phyloP scores from a whole-genome alignment of 2,329 filamentous ascomycete genomes.

The Nakataea oryzae region DNA sequence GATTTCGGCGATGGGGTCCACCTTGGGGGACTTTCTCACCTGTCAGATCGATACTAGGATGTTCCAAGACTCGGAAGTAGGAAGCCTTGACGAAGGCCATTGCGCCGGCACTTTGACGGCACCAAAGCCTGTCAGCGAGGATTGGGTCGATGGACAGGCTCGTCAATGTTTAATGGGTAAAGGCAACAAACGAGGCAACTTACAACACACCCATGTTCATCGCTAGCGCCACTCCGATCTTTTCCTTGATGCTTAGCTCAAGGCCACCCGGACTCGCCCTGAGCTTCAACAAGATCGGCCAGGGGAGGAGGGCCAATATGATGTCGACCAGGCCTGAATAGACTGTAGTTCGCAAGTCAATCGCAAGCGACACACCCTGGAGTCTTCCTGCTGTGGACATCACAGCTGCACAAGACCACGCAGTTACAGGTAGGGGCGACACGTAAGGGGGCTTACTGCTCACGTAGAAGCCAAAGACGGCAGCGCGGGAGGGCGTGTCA shows the following conservation, averaged over 20 bases:
- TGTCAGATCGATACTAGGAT: neutral
- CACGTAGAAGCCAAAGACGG: neutral
- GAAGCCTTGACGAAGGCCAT: slow-evolving; percentile 12
- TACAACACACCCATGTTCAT: slow-evolving; percentile 19
- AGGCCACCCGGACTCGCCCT: slow-evolving; percentile 12
- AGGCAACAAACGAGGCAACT: neutral
- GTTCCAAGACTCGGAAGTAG: neutral
- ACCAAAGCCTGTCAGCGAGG: neutral
- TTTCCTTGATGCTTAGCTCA: slow-evolving; percentile 24
- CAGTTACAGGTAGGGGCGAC: neutral
- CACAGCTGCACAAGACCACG: too few relatives aligned
- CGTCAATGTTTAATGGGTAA: neutral
- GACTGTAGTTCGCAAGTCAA: slow-evolving; percentile 1
- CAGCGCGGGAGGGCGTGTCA: neutral
- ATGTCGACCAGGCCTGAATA: slow-evolving; percentile 23
- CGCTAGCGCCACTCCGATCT: slow-evolving; percentile 21
- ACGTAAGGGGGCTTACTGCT: neutral
- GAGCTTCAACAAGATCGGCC: slow-evolving; percentile 18
- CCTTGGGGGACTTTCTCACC: neutral
- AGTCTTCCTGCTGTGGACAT: too few relatives aligned
- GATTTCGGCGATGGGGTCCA: neutral
- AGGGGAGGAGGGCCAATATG: slow-evolving; percentile 24
- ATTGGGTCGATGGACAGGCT: too few relatives aligned
- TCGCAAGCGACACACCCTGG: neutral
- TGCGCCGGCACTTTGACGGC: slow-evolving; percentile 9